Conservation (phyloP, 768 basidiomycete genomes). For the Coprinopsis marcescibilis region DNA sequence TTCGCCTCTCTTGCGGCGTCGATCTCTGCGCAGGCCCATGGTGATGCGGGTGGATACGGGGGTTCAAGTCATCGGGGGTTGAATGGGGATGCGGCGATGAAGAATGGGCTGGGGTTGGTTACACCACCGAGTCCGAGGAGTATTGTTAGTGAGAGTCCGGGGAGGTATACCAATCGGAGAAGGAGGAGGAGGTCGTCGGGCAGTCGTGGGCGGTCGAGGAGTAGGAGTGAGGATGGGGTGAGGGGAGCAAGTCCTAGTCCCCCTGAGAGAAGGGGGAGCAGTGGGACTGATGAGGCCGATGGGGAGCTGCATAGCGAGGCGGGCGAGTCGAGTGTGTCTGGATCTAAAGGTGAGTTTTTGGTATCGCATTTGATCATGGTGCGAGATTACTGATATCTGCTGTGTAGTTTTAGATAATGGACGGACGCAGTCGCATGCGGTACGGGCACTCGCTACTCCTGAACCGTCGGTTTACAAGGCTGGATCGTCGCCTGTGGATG, state of each 20-base stretch:
- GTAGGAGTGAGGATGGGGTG: constrained; percentile 15
- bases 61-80: not conserved
- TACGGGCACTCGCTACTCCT: constrained; percentile 21
- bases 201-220: constrained; percentile 19
- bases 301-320: too few species aligned
- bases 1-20: not conserved
- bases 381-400: too few species aligned
- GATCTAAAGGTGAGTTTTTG: too few species aligned
- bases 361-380: too few species aligned
- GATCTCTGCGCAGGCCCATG: too few species aligned
- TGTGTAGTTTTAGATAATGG: too few species aligned
- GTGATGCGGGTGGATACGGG: too few species aligned
- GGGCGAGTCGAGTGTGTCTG: too few species aligned
- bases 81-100: constrained; percentile 34
- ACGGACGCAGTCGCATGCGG: too few species aligned
- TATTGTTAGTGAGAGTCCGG: constrained; percentile 46
- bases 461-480: constrained; percentile 22
- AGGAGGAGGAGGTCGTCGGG: constrained; percentile 38
- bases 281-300: too few species aligned
- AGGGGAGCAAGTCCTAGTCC: not conserved
- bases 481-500: constrained; percentile 8
- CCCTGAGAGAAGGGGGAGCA: too few species aligned
- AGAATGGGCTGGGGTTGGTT: constrained; percentile 46
- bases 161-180: too few species aligned
- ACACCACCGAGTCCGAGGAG: constrained; percentile 76